Percentiles rank a stretch among this genome's conserved stretches.
phyloP scores from a whole-genome alignment of 2,329 filamentous ascomycete genomes.

The Arachnopeziza araneosa region DNA sequence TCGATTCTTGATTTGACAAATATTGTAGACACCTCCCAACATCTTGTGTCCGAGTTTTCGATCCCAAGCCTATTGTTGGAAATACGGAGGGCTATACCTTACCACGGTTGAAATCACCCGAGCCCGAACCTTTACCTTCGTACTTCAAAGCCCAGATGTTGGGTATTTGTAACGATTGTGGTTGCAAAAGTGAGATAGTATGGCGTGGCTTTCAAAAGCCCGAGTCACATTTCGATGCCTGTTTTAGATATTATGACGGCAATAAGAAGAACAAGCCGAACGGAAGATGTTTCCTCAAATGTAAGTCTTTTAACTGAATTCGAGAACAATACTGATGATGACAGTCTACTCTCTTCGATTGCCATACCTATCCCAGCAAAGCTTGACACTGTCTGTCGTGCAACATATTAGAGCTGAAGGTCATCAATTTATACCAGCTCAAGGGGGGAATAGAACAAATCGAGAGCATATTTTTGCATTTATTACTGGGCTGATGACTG shows the following conservation, averaged over 20 bases:
- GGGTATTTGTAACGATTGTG: neutral
- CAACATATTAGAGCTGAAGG: neutral
- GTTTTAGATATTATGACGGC: neutral
- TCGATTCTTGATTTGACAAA: neutral
- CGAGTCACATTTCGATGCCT: conserved; percentile 1
- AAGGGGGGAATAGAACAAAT: neutral
- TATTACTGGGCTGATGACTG: neutral
- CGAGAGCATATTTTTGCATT: neutral
- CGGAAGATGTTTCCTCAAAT: conserved; percentile 1
- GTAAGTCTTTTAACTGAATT: too few relatives aligned
- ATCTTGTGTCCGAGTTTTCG: neutral
- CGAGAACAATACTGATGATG: neutral
- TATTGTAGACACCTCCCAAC: neutral
- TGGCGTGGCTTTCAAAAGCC: neutral
- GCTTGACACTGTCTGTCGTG: neutral
- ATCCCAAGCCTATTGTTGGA: neutral
- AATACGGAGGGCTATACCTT: neutral
- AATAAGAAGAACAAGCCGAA: neutral
- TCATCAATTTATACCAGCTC: neutral
- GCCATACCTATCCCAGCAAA: neutral
- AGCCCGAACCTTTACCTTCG: neutral
- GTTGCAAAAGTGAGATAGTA: neutral
- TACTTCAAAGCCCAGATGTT: neutral
- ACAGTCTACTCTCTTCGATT: neutral
- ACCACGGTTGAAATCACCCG: neutral